These are phyloP conservation scores for Mortierella sp. DNA, from an alignment of 371 early-diverging fungal genomes.

Conservation along the genomic window DNA sequence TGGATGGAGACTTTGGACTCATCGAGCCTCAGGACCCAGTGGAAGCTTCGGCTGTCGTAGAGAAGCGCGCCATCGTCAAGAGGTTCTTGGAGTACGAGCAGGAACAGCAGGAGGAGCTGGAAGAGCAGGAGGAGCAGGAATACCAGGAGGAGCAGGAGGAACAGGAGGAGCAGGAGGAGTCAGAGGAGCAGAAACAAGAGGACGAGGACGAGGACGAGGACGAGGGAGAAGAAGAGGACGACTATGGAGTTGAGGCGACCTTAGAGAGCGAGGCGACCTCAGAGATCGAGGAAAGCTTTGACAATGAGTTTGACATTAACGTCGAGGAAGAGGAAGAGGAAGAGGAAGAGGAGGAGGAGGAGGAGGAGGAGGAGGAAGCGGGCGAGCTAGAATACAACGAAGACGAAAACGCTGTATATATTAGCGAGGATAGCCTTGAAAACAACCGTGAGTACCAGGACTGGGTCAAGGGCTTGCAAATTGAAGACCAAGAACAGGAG, in stretches of 20 bases:
- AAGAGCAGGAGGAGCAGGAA: slow-evolving; percentile 5
- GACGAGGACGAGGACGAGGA: slow-evolving; percentile 14
- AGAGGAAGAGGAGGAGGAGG: slow-evolving; percentile 9
- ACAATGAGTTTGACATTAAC: not conserved
- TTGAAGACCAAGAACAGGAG: slow-evolving; percentile 1
- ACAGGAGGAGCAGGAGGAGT: slow-evolving; percentile 1
- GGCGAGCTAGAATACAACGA: no score
- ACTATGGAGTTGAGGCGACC: not conserved
- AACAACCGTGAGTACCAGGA: not conserved
- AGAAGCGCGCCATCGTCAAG: slow-evolving; percentile 3
- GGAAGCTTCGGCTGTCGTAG: not conserved
- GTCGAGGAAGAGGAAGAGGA: slow-evolving; percentile 16
- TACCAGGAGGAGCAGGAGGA: not conserved
- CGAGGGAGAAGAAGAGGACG: slow-evolving; percentile 9
- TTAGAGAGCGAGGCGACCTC: not conserved
- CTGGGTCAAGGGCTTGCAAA: not conserved
- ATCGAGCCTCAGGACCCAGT: not conserved
- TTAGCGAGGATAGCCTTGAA: not conserved
- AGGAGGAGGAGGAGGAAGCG: no score
- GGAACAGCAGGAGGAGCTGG: slow-evolving; percentile 8
- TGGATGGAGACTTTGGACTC: slow-evolving; percentile 16
- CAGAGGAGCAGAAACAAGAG: slow-evolving; percentile 15
- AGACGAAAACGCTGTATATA: not conserved
- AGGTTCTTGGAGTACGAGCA: slow-evolving; percentile 2
- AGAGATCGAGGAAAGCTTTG: not conserved